Base-by-base conservation (phyloP, 2,329 filamentous ascomycete species). In the Myriosclerotinia scirpicola region DNA sequence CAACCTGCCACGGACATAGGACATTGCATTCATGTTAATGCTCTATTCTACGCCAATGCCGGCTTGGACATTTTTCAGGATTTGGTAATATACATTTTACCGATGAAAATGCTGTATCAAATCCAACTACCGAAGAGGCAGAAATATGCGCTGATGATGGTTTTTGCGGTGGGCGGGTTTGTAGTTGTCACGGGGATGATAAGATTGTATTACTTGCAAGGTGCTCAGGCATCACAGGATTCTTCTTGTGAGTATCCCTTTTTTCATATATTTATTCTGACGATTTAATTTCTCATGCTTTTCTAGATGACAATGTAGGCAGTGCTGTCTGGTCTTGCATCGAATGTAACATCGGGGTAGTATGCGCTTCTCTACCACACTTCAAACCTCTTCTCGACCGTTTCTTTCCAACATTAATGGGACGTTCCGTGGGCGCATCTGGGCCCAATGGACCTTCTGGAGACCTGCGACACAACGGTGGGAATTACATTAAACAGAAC, bases 321-420 rank as follows among this genome's bases (percentile, higher is more conserved):
- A 40, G 48, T 11, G 54, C 64, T 7, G 12, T 61, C 30, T 66
- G 55, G 64, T 60, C 64, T 1, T n/a, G 26, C 48, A 61, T 61
- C 26, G 64, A 66, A 55, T 66, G 46, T 20, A 66, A 66, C 8
- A 61, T 66, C 7, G 56, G 56, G 5, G 52, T 66, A 14, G 50
- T 66, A 7, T 66, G 64, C 36, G 56, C 64, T 15, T 66, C 55
- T 20, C 38, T 66, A 17, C 64, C 64, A 14, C 63, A 59, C 34
- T 59, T 65, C 54, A 65, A 65, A 36, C 63, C 63, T 5, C 63
- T 65, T 20, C 52, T 65, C 42, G 63, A 65, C 15, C 54, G 53
- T 9, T 65, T 53, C 44, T 48, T 65, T 12, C 63, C 54, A 3
- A 26, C 36, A n/a, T 17, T 65, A 4, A 65, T 65, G 44, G 54